These are phyloP conservation scores for Wallacemonas sp. DNA, from an alignment of 208 protist genomes.

Conservation along the genomic window DNA sequence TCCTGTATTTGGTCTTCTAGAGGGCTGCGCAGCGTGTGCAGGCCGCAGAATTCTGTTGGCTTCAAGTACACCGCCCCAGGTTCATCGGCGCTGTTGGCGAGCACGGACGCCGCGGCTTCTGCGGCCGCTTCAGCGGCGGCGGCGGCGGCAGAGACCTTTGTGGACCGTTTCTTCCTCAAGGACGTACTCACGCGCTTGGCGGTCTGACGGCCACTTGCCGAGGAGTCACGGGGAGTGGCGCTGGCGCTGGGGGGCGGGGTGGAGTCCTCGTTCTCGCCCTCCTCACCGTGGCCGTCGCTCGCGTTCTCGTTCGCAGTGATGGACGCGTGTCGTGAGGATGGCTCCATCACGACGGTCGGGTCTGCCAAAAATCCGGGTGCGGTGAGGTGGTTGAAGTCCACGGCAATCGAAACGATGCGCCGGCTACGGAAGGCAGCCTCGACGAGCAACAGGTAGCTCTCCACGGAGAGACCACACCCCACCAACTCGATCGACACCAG, in stretches of 20 bases:
- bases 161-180: conserved; percentile 1
- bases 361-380: conserved; percentile 46
- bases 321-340: not conserved
- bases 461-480: conserved; percentile 72
- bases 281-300: not conserved
- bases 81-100: conserved; percentile 8
- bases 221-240: not conserved
- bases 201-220: not conserved
- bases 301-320: not conserved
- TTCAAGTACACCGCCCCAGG: conserved; percentile 40
- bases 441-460: conserved; percentile 83
- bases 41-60: conserved; percentile 71
- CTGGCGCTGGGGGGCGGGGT: not conserved
- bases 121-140: conserved; percentile 2
- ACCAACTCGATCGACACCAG: conserved; percentile 76
- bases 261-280: not conserved
- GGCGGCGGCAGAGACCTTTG: not conserved
- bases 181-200: not conserved
- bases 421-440: conserved; percentile 79
- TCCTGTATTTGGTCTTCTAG: conserved; percentile 74
- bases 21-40: conserved; percentile 45
- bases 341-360: conserved; percentile 18
- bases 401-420: conserved; percentile 46
- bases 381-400: conserved; percentile 80
- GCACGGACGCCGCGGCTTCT: not conserved